Percentiles rank a stretch among this genome's conserved stretches.
Conservation (phyloP, 257 asterid species). For the Galeopsis tetrahit region DNA sequence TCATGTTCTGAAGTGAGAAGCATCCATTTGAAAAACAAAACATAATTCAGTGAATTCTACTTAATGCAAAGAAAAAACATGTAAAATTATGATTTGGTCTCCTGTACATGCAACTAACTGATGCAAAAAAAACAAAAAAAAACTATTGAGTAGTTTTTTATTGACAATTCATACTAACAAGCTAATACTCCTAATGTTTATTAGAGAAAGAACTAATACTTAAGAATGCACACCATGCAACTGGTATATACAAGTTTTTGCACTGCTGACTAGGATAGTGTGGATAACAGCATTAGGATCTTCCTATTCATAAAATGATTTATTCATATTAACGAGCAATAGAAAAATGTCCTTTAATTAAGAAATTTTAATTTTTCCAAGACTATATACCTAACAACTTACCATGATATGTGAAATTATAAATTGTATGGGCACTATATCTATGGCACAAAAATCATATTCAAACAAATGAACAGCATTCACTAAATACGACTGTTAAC, state of each 20-base stretch:
- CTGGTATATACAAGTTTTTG: too few species aligned
- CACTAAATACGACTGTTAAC: background rate
- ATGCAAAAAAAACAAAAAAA: too few species aligned
- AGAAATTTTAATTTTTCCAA: background rate
- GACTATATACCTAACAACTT: background rate
- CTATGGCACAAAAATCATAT: background rate
- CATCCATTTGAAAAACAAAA: constrained; percentile 6
- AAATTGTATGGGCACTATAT: background rate
- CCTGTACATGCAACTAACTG: too few species aligned
- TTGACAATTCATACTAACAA: too few species aligned
- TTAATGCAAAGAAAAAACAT: too few species aligned
- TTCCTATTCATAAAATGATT: too few species aligned
- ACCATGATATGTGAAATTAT: background rate
- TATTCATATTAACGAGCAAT: too few species aligned
- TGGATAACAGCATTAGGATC: background rate
- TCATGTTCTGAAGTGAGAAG: constrained; percentile 35
- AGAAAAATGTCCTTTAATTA: background rate
- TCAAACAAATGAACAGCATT: background rate
- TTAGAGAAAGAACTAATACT: too few species aligned
- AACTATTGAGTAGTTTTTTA: too few species aligned
- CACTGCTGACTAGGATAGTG: background rate
- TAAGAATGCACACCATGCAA: too few species aligned
- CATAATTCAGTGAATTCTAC: too few species aligned
- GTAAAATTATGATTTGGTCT: too few species aligned
- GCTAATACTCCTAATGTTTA: background rate